A percentile compares a stretch with the other conserved stretches of the same genome.
Conservation (phyloP, 1,284 basidiomycete genomes). For the Apiotrichum gracile region DNA sequence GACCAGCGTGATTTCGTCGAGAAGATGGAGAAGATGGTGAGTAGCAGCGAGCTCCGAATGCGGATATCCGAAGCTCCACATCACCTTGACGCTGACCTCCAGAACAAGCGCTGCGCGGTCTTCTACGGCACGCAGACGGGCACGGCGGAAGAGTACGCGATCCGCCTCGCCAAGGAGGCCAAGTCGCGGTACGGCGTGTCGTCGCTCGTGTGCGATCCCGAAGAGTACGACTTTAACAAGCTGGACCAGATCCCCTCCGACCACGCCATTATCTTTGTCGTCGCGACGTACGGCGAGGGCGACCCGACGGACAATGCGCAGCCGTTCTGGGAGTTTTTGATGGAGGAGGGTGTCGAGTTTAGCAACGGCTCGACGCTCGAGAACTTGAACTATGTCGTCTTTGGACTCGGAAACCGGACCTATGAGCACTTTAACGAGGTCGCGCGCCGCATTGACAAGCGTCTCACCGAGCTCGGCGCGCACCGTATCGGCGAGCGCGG, state of each 20-base stretch:
- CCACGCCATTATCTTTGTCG: slow-evolving; percentile 74
- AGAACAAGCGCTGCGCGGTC: slow-evolving; percentile 92
- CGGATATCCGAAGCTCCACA: too few relatives aligned
- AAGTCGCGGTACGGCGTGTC: slow-evolving; percentile 87
- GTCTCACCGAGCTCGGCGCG: slow-evolving; percentile 73
- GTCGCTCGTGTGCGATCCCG: slow-evolving; percentile 87
- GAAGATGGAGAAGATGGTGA: slow-evolving; percentile 7
- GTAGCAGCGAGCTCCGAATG: slow-evolving; percentile 37
- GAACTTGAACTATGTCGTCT: slow-evolving; percentile 90
- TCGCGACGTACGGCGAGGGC: slow-evolving; percentile 98
- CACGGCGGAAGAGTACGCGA: slow-evolving; percentile 90
- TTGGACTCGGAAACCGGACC: slow-evolving; percentile 89
- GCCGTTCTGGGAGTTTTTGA: slow-evolving; percentile 82
- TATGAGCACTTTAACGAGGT: slow-evolving; percentile 95
- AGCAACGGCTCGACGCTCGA: slow-evolving; percentile 60
- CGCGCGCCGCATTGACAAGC: slow-evolving; percentile 68
- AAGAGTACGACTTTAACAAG: slow-evolving; percentile 96
- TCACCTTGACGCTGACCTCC: not conserved
- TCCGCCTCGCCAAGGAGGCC: slow-evolving; percentile 85
- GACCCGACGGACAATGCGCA: slow-evolving; percentile 98
- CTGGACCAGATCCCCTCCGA: slow-evolving; percentile 83
- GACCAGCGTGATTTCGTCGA: slow-evolving; percentile 30
- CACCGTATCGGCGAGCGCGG: slow-evolving; percentile 80
- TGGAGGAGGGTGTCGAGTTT: slow-evolving; percentile 80
- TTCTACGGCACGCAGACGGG: slow-evolving; percentile 97